Evolutionary conservation across 2,329 filamentous ascomycete species (phyloP), one percentile per base, ranked within the genome.

Genomic region (Ilyonectria destructans): DNA sequence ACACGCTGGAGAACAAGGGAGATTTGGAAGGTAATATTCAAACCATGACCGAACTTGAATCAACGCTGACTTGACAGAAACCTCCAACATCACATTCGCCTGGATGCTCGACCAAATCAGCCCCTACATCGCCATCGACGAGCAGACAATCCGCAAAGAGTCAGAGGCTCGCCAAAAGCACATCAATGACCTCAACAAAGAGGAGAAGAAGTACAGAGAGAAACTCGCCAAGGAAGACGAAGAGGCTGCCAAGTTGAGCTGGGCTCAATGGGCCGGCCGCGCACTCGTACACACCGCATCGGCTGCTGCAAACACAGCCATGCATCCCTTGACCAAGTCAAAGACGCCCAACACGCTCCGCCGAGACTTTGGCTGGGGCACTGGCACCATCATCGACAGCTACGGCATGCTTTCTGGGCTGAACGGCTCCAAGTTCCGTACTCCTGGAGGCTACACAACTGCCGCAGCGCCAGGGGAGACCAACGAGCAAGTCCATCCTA

Each of bases 61-160:
- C 26, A 26, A 26, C 26, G 26, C 29, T 31, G 6, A 12, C 8
- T 9, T 9, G 23, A 1, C 26, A 75, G 74, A 75, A 71, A 75
- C 75, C 29, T 71, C 74, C 8, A 66, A 74, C 56, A 75, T 75
- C 45, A 72, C 74, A 1, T 75, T 75, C 46, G 73, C 67, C 5
- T 75, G 74, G 74, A 75, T 75, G 74, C 74, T 72, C 45, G 74
- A 75, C n/a, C 73, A 75, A 59, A 69, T 75, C 15, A 61, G 67
- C n/a, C 62, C 69, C 6, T 68, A 71, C 49, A 23, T 54, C 10
- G 60, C 68, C 2, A 65, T 75, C 12, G 72, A 65, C 26, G 68
- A 54, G 37, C 66, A 61, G 4, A 64, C 70, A 8, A 65, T 74
- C n/a, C 64, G 73, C 48, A 29, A 43, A 17, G 54, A 57, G 21